Percentiles rank a stretch among this genome's conserved stretches.
These are phyloP conservation scores for Podaxis sp. DNA, from an alignment of 768 basidiomycete species.

Conservation along the genomic window DNA sequence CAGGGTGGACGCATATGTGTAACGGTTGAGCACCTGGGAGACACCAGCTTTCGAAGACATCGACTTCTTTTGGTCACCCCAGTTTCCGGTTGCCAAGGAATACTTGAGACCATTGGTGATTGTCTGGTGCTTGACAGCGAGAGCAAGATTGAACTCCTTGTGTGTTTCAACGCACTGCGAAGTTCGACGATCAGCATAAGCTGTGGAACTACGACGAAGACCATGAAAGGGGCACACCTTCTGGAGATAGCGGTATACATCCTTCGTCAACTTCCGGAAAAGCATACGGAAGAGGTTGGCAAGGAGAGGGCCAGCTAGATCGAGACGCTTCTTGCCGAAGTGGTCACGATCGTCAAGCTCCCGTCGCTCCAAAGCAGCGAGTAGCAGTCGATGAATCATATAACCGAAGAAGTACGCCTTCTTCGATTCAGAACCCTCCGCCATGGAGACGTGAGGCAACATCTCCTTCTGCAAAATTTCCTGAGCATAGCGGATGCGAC, in stretches of 20 bases:
- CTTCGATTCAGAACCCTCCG: slow-evolving; percentile 93
- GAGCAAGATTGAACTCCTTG: slow-evolving; percentile 88
- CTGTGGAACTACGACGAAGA: background rate
- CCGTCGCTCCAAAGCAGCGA: slow-evolving; percentile 90
- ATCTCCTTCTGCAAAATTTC: slow-evolving; percentile 99
- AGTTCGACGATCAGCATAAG: slow-evolving; percentile 2
- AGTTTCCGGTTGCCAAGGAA: slow-evolving; percentile 97
- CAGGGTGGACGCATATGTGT: slow-evolving; percentile 97
- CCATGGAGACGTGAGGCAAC: slow-evolving; percentile 95
- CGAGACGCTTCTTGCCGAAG: slow-evolving; percentile 97
- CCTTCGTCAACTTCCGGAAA: slow-evolving; percentile 94
- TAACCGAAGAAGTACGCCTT: slow-evolving; percentile 99
- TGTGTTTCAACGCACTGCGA: slow-evolving; percentile 91
- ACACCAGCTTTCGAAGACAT: slow-evolving; percentile 99
- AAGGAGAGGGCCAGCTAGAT: slow-evolving; percentile 92
- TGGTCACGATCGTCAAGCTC: slow-evolving; percentile 99
- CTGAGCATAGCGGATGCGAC: slow-evolving; percentile 93
- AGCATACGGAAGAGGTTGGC: slow-evolving; percentile 98
- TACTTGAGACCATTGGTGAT: slow-evolving; percentile 99
- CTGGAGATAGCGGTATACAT: slow-evolving; percentile 95
- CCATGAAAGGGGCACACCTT: slow-evolving; percentile 56
- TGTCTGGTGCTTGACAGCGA: slow-evolving; percentile 94
- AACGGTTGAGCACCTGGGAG: slow-evolving; percentile 96
- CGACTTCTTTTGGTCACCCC: slow-evolving; percentile 99
- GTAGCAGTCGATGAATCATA: slow-evolving; percentile 95